Evolutionary conservation across 805 yeast species (phyloP).

Genomic region (Yarrowia sp.): DNA sequence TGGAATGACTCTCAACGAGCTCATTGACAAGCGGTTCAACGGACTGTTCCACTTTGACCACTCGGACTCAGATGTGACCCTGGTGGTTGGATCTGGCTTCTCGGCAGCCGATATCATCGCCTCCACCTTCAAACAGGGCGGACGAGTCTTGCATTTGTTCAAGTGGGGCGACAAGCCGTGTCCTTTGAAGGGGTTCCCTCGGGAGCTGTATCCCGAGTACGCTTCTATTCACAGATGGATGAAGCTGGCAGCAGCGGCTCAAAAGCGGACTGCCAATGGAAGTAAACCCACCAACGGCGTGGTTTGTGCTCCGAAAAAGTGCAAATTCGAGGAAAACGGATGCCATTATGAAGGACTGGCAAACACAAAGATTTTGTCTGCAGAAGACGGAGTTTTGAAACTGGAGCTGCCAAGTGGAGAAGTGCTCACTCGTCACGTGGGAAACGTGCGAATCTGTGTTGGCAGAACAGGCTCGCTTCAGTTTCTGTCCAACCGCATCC

Average conservation of each 20-base stretch:
- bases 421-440: constrained; percentile 37
- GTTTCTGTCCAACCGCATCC: constrained; percentile 42
- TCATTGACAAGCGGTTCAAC: constrained; percentile 30
- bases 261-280: background rate
- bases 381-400: constrained; percentile 41
- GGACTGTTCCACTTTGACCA: constrained; percentile 28
- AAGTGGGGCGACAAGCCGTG: constrained; percentile 46
- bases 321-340: constrained; percentile 12
- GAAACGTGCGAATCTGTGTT: constrained; percentile 43
- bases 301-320: background rate
- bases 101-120: constrained; percentile 50
- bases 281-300: background rate
- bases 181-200: constrained; percentile 47
- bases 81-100: constrained; percentile 49
- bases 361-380: constrained; percentile 41
- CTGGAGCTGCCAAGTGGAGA: constrained; percentile 41
- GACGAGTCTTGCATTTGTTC: constrained; percentile 45
- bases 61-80: constrained; percentile 2
- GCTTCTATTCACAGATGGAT: constrained; percentile 45
- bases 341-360: constrained; percentile 43
- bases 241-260: constrained; percentile 42
- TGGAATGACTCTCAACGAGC: constrained; percentile 33
- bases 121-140: constrained; percentile 34
- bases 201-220: constrained; percentile 50
- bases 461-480: constrained; percentile 48